Percentiles rank a stretch among this genome's conserved stretches.
These are phyloP conservation scores for Trichoderma orchidacearum DNA, from an alignment of 495 filamentous ascomycete genomes.

Conservation along the genomic window DNA sequence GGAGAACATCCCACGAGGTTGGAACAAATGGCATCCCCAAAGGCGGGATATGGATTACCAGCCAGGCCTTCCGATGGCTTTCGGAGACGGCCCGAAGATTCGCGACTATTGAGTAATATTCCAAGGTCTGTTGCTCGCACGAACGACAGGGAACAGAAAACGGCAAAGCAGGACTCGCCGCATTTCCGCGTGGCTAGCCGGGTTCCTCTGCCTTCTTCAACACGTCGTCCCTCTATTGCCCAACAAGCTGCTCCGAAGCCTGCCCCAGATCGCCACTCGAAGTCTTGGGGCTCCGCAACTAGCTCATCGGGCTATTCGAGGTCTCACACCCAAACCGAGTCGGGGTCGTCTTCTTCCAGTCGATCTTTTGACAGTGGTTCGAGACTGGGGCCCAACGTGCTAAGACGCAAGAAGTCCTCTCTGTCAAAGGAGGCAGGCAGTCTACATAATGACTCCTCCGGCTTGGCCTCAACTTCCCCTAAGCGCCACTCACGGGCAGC, in stretches of 20 bases:
- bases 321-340: background rate
- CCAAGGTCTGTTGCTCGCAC: slow-evolving; percentile 6
- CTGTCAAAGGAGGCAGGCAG: slow-evolving; percentile 21
- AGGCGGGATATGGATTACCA: slow-evolving; percentile 13
- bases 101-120: slow-evolving; percentile 1
- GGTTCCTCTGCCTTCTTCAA: slow-evolving; percentile 8
- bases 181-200: slow-evolving; percentile 5
- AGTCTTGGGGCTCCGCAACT: slow-evolving; percentile 8
- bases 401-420: slow-evolving; percentile 33
- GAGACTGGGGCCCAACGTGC: slow-evolving; percentile 19
- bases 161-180: background rate
- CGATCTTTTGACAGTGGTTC: slow-evolving; percentile 3
- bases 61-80: slow-evolving; percentile 9
- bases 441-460: slow-evolving; percentile 14
- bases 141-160: slow-evolving; percentile 7
- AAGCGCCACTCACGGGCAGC: slow-evolving; percentile 18
- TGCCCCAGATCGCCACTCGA: slow-evolving; percentile 7
- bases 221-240: slow-evolving; percentile 3
- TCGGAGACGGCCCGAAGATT: slow-evolving; percentile 8
- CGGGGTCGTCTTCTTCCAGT: slow-evolving; percentile 5
- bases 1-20: background rate
- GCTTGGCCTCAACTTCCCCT: slow-evolving; percentile 24
- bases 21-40: slow-evolving; percentile 16
- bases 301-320: slow-evolving; percentile 4
- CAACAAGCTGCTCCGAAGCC: background rate